Percentiles rank a stretch among this genome's conserved stretches.
phyloP scores from a whole-genome alignment of 2,329 filamentous ascomycete genomes.

The Emericellopsis cladophorae region DNA sequence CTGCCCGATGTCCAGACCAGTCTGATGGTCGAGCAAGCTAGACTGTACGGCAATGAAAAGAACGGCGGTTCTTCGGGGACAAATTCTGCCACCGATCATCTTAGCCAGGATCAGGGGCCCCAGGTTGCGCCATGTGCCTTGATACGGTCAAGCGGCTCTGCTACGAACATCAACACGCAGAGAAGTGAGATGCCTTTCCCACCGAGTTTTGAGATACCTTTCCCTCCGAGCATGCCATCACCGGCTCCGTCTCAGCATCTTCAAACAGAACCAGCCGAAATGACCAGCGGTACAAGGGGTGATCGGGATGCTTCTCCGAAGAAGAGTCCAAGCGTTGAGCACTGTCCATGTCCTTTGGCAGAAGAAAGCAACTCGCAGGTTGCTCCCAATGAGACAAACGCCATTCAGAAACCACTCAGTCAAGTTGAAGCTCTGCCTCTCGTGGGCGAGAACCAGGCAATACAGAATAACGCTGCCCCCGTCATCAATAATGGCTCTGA shows the following conservation, averaged over 20 bases:
- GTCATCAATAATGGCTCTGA: conserved; percentile 3
- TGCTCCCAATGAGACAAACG: too few relatives aligned
- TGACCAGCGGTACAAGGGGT: too few relatives aligned
- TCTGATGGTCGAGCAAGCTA: neutral
- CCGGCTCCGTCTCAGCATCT: too few relatives aligned
- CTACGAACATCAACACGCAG: conserved; percentile 22
- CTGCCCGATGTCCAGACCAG: conserved; percentile 12
- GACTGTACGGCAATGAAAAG: conserved; percentile 7
- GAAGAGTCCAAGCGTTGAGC: conserved; percentile 5
- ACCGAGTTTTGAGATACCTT: neutral
- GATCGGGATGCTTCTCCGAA: conserved; percentile 8
- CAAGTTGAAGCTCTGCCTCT: too few relatives aligned
- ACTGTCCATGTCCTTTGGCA: neutral
- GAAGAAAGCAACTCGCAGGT: too few relatives aligned
- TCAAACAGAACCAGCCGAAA: too few relatives aligned
- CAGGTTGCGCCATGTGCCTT: neutral
- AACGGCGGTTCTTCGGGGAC: neutral
- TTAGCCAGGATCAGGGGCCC: conserved; percentile 2
- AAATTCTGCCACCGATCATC: neutral
- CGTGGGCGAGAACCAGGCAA: neutral
- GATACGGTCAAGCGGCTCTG: conserved; percentile 16
- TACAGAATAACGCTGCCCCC: conserved; percentile 1
- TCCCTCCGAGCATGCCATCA: too few relatives aligned
- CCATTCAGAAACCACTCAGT: too few relatives aligned
- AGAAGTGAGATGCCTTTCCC: conserved; percentile 8